Conservation (phyloP, 1,284 basidiomycete genomes). For the Cutaneotrichosporon cyanovorans region DNA sequence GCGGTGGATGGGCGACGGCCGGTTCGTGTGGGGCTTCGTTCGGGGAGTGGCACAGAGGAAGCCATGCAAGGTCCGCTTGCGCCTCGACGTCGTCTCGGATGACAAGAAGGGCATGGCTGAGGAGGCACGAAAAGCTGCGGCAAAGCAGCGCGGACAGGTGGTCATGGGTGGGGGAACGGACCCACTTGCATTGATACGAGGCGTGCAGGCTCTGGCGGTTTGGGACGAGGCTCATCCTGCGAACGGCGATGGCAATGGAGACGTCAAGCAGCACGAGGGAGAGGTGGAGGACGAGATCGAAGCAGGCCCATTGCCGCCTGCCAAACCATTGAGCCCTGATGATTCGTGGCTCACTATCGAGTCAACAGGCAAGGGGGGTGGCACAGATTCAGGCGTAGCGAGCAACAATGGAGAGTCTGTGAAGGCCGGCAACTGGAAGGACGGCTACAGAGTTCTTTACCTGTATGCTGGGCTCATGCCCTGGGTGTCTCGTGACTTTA, state of each 20-base stretch:
- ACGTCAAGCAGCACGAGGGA: background rate
- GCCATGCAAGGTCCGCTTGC: slow-evolving; percentile 61
- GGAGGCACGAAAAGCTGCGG: slow-evolving; percentile 29
- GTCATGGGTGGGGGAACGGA: slow-evolving; percentile 21
- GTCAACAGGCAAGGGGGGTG: slow-evolving; percentile 1
- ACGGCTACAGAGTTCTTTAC: slow-evolving; percentile 63
- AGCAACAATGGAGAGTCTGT: slow-evolving; percentile 2
- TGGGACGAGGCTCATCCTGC: background rate
- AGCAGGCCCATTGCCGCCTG: slow-evolving; percentile 21
- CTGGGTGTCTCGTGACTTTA: slow-evolving; percentile 58
- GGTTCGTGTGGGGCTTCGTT: slow-evolving; percentile 78
- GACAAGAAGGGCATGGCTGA: slow-evolving; percentile 65
- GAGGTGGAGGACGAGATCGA: slow-evolving; percentile 6
- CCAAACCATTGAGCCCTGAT: slow-evolving; percentile 31
- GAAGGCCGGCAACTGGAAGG: slow-evolving; percentile 51
- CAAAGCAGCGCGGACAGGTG: slow-evolving; percentile 2
- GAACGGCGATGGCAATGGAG: background rate
- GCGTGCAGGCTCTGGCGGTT: slow-evolving; percentile 1
- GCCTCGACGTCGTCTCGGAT: slow-evolving; percentile 60
- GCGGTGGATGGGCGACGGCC: slow-evolving; percentile 86
- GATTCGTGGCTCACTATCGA: slow-evolving; percentile 39
- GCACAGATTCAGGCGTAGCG: background rate
- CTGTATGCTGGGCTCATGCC: slow-evolving; percentile 54
- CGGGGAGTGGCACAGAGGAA: slow-evolving; percentile 63
- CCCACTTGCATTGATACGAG: slow-evolving; percentile 9